Conservation (phyloP, 208 protist genomes). For the Crithidia sp. region DNA sequence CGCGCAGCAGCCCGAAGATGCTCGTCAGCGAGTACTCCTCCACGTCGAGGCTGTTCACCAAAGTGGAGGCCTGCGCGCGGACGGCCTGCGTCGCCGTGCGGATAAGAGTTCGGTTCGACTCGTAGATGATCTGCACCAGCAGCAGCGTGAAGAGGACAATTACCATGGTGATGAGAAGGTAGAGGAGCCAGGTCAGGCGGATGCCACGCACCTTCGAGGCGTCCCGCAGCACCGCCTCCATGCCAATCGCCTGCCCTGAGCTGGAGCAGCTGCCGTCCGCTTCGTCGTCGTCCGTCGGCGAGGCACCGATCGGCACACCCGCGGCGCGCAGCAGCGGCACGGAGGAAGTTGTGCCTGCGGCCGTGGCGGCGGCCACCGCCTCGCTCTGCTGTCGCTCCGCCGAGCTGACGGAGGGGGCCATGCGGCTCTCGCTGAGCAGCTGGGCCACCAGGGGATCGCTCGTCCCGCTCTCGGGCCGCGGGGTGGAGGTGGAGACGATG, state of each 20-base stretch:
- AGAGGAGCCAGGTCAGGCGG: conserved; percentile 72
- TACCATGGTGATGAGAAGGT: conserved; percentile 57
- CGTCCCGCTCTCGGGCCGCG: not conserved
- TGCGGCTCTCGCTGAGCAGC: not conserved
- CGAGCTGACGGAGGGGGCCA: conserved; percentile 3
- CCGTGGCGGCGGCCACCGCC: not conserved
- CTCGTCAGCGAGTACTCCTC: conserved; percentile 25
- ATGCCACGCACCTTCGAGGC: conserved; percentile 60
- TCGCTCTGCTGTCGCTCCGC: conserved; percentile 4
- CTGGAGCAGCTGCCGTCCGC: conserved; percentile 17
- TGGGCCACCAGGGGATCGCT: conserved; percentile 1
- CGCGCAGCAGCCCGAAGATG: conserved; percentile 17
- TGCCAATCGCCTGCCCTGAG: conserved; percentile 14
- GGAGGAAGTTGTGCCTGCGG: not conserved
- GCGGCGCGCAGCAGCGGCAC: not conserved
- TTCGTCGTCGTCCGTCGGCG: not conserved
- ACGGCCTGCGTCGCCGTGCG: conserved; percentile 39
- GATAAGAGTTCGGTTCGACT: conserved; percentile 54
- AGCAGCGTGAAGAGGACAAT: conserved; percentile 59
- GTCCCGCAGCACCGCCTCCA: conserved; percentile 64
- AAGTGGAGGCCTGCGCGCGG: conserved; percentile 29
- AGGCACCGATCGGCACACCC: not conserved
- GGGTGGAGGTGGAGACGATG: not conserved
- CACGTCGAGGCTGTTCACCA: conserved; percentile 32
- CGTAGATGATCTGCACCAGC: conserved; percentile 58